These are phyloP conservation scores for Aristolochia contorta DNA, from an alignment of 164 flowering plant species.

Conservation along the genomic window DNA sequence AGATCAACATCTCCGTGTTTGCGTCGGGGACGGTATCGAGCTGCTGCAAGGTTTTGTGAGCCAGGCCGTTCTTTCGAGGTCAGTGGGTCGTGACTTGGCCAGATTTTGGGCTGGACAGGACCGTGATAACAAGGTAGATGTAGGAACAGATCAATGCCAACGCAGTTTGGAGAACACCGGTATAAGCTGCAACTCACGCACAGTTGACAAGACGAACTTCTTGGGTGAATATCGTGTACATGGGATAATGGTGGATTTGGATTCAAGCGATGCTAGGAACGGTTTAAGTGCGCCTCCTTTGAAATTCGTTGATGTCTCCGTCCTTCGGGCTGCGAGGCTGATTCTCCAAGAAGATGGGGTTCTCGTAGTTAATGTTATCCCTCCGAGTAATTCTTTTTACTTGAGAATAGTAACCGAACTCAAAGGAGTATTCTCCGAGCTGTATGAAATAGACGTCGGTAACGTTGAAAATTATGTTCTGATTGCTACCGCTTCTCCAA, in stretches of 20 bases:
- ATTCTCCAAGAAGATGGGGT: slow-evolving; percentile 43
- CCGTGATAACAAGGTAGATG: not conserved
- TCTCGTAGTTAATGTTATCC: slow-evolving; percentile 65
- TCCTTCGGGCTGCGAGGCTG: slow-evolving; percentile 38
- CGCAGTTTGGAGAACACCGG: not conserved
- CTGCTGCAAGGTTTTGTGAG: slow-evolving; percentile 24
- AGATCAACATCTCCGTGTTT: slow-evolving; percentile 25
- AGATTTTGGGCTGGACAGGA: not conserved
- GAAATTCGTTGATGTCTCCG: slow-evolving; percentile 36
- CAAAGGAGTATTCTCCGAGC: slow-evolving; percentile 38
- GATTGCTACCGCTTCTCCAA: slow-evolving; percentile 42
- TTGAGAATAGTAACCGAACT: slow-evolving; percentile 28
- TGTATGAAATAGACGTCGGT: slow-evolving; percentile 70
- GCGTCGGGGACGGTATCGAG: slow-evolving; percentile 56
- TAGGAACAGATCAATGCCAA: too few relatives aligned
- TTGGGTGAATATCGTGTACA: slow-evolving; percentile 26
- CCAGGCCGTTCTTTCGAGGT: not conserved
- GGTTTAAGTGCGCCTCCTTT: slow-evolving; percentile 69
- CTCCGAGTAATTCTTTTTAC: slow-evolving; percentile 30
- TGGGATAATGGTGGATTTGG: slow-evolving; percentile 82
- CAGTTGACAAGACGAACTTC: not conserved
- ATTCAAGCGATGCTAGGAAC: slow-evolving; percentile 45
- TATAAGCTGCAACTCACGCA: not conserved
- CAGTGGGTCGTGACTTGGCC: not conserved
- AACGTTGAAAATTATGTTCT: slow-evolving; percentile 73